Base-by-base conservation (phyloP, 139 green algal genomes). In the Picochlorum sp. region DNA sequence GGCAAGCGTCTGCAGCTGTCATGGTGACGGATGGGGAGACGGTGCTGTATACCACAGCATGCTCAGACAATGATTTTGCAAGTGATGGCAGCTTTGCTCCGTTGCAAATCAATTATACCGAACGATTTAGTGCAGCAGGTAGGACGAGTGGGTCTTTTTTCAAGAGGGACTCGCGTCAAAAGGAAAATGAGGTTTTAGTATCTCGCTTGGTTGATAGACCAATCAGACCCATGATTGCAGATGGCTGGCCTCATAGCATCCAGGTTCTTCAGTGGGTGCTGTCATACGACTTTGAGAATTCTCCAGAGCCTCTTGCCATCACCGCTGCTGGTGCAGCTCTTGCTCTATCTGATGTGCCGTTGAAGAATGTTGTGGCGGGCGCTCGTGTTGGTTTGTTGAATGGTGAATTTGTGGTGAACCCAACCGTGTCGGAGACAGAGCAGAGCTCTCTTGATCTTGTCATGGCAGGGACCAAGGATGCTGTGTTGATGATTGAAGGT, bases 401-500 rank as follows among this genome's bases (percentile, higher is more conserved):
- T 4, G 74, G 68, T 20, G 66, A 72, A 28, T 82, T 92, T 64
- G 73, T 97, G 10, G 63, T 97, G 15, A 97, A 97, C 73, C 92
- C 87, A 1, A 90, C 82, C 9, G 59, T 73, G 18, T 37, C 76
- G 30, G 67, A 95, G 68, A 80, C 89, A 81, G 68, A 77, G 64
- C 9, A 50, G 9, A 76, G 63, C 61, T 55, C 24, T 2, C 76
- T 97, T 66, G 92, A 98, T 76, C 69, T 98, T 54, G 60, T 97
- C 45, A 71, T 97, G 59, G 92, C 92, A 3, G 92, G 92, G 51
- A 98, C 92, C 4, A 65, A 77, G n/a, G 47, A 91, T 13, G 89
- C 83, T 2, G 72, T 98, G 45, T 81, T 98, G 47, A 99, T 99
- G 94, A 96, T 99, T 57, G 94, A 99, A 83, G 93, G 89, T 38